Evolutionary conservation across 208 protist species (phyloP).

Genomic region (Crithidia bombi): DNA sequence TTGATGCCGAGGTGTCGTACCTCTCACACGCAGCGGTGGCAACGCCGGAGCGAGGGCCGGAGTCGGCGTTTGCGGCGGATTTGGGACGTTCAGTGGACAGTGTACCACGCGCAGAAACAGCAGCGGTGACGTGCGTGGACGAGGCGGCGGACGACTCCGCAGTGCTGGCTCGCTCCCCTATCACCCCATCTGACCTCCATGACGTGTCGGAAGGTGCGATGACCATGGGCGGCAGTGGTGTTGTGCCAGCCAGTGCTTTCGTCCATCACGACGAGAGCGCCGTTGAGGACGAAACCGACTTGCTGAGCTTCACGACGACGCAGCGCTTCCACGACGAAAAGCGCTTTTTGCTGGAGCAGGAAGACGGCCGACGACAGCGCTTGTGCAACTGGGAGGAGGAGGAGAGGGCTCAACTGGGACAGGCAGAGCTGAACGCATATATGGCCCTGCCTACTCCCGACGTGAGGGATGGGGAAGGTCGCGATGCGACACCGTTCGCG

Average conservation of each 20-base stretch:
- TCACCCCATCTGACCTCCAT: constrained; percentile 9
- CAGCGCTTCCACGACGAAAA: constrained; percentile 79
- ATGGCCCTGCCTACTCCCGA: not conserved
- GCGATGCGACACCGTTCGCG: not conserved
- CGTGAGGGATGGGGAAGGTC: not conserved
- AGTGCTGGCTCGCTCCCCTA: constrained; percentile 17
- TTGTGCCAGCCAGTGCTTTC: not conserved
- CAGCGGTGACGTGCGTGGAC: not conserved
- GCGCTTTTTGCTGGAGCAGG: constrained; percentile 57
- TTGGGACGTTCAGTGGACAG: too few species aligned
- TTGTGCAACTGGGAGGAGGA: constrained; percentile 81
- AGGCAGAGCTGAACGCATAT: constrained; percentile 43
- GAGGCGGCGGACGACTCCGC: constrained; percentile 8
- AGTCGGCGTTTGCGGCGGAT: constrained; percentile 5
- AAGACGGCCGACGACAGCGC: constrained; percentile 59
- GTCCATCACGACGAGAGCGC: not conserved
- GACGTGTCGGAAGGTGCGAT: constrained; percentile 18
- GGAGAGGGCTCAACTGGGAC: constrained; percentile 49
- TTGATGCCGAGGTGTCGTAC: not conserved
- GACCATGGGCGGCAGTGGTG: not conserved
- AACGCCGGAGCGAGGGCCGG: not conserved
- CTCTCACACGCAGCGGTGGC: not conserved
- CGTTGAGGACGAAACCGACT: constrained; percentile 41
- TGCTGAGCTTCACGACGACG: constrained; percentile 72
- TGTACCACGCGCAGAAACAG: too few species aligned